Base-by-base conservation (phyloP, 345 rosid genomes). In the Noccaea bulbosa region DNA sequence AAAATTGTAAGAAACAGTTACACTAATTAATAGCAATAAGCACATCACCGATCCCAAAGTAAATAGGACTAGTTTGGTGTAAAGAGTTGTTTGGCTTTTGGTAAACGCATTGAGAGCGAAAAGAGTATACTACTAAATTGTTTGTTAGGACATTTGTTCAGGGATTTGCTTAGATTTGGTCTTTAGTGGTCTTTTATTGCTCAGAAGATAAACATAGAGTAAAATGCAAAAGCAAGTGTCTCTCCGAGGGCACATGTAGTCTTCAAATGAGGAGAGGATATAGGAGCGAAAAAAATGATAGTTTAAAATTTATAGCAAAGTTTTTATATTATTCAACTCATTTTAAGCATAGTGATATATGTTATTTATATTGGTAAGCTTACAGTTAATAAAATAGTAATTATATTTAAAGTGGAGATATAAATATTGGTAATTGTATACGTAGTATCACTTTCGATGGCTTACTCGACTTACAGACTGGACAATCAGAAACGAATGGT, bases 161-260 rank as follows among this genome's bases (percentile, higher is more conserved):
- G 85, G 92, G 89, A 85, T 87, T 80, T 87, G 92, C 86, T 75
- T 73, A 78, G 89, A 83, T 83, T 76, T 85, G 78, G 83, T 82
- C 37, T 79, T 75, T 63, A 59, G 62, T 65, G 71, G 67, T 75
- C 60, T 65, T 81, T 41, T 73, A 33, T 66, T 52, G 41, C 48
- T 60, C 22, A 22, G 48, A 44, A 22, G 48, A 44, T 67, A 67
- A 74, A 51, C 69, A 74, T 67, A 74, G 52, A 59, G 57, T 74
- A 44, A 67, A 67, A 60, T 50, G 16, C 35, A 43, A 74, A 67
- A 74, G 78, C 69, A 35, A 67, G 73, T 60, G 44, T 67, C 50
- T 67, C 63, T 14, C 8, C 0, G 63, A 74, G 73, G 73, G 73
- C 73, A 74, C 78, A 74, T 74, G 69, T 24, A 52, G 49, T 59